A percentile compares a stretch with the other conserved stretches of the same genome.
These are phyloP conservation scores for Diaporthe sp. DNA, from an alignment of 2,329 filamentous ascomycete genomes.

Conservation along the genomic window DNA sequence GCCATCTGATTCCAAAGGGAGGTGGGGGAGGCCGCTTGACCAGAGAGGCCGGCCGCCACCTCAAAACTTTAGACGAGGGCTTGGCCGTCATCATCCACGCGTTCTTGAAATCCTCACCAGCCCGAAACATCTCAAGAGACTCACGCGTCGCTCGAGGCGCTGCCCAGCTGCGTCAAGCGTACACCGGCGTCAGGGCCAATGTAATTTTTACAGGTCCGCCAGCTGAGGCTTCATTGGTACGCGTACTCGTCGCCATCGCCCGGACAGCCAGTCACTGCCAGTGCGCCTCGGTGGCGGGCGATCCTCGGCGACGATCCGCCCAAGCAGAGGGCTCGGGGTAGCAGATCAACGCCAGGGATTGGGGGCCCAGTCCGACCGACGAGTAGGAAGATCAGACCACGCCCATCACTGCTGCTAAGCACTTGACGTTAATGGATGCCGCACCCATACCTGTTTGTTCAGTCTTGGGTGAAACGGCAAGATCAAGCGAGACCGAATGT, in stretches of 20 bases:
- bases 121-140: conserved; percentile 9
- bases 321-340: neutral
- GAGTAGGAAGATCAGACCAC: conserved; percentile 14
- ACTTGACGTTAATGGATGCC: neutral
- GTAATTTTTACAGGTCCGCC: neutral
- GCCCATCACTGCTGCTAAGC: neutral
- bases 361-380: neutral
- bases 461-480: conserved; percentile 24
- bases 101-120: neutral
- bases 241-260: neutral
- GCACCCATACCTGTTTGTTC: neutral
- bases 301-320: conserved; percentile 13
- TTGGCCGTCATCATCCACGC: conserved; percentile 2
- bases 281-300: conserved; percentile 8
- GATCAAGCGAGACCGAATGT: conserved; percentile 25
- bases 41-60: neutral
- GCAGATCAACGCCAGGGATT: conserved; percentile 20
- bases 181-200: neutral
- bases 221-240: neutral
- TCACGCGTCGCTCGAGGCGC: neutral
- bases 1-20: conserved; percentile 3
- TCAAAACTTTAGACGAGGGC: neutral
- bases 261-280: neutral
- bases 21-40: neutral
- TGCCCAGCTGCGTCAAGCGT: neutral